Base-by-base conservation (phyloP, 805 yeast genomes). In the Ogataea thermomethanolica region DNA sequence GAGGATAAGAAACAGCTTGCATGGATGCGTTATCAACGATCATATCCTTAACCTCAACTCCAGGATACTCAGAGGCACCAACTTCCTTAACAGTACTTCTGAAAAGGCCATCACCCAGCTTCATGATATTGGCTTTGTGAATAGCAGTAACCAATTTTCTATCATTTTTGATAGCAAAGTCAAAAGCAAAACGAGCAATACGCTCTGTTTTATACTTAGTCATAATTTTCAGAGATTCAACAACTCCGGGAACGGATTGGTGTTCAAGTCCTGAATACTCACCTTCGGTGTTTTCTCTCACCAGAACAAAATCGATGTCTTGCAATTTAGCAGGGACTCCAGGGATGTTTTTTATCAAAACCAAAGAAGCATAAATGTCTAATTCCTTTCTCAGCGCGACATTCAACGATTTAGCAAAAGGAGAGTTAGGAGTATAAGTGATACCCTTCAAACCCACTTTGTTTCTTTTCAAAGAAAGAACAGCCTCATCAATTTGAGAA, bases 111-210 rank as follows among this genome's bases (percentile, higher is more conserved):
- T 91, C 99, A 66, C 96, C 95, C 63, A 89, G 79, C 74, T 91
- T 91, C 99, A 91, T 91, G 62, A 91, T 91, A 78, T 93, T 93
- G 54, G 99, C 99, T 74, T 91, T 91, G 81, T 91, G 99, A 62
- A 91, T 93, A 55, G 96, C 96, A 39, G 97, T 89, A 48, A 91
- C 98, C 55, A 78, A 70, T 67, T 84, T 81, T 74, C 98, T 87
- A 75, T 84, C 79, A 76, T 93, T 86, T 71, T 83, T 87, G 65
- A 76, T 73, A 50, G 98, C 98, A 56, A 85, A 91, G 71, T 91
- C 98, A 61, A 88, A 91, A 29, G 98, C 98, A 59, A 91, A 91
- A 70, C 90, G 84, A 55, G 96, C 97, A 56, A 91, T 86, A 73
- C 99, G 83, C 78, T 93, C 99, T 43, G 96, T 84, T 74, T 91